Evolutionary conservation across 2,329 filamentous ascomycete species (phyloP).

Genomic region (Colletotrichum graminicola): DNA sequence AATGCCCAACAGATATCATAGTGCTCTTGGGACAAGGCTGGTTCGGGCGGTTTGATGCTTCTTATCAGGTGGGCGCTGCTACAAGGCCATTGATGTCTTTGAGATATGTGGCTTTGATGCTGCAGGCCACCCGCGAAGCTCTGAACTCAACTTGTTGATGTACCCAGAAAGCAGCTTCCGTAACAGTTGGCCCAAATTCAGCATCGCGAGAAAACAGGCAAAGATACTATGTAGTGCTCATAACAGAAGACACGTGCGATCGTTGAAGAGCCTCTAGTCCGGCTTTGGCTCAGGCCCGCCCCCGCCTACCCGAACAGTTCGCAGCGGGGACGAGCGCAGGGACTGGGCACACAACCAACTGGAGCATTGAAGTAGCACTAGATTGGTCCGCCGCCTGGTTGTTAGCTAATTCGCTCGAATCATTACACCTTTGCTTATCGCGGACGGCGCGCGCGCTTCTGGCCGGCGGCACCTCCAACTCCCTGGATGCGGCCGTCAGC

Average conservation of each 20-base stretch:
- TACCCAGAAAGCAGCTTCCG: not conserved
- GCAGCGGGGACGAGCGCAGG: conserved; percentile 17
- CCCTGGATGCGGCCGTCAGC: conserved; percentile 26
- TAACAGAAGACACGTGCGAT: not conserved
- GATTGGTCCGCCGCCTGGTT: conserved; percentile 19
- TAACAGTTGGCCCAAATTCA: not conserved
- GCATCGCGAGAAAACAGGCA: not conserved
- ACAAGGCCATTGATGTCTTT: conserved; percentile 15
- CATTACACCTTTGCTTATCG: conserved; percentile 36
- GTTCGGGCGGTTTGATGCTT: not conserved
- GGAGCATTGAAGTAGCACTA: conserved; percentile 5
- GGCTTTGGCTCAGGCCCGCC: not conserved
- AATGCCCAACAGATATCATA: not conserved
- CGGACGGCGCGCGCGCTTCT: conserved; percentile 8
- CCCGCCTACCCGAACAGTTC: conserved; percentile 9
- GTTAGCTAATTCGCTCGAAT: conserved; percentile 39
- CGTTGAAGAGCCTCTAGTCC: conserved; percentile 10
- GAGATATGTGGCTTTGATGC: not conserved
- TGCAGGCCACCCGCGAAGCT: conserved; percentile 5
- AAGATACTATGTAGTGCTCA: not conserved
- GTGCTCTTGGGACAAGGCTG: not conserved
- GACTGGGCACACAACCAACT: not conserved
- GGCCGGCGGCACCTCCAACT: conserved; percentile 21
- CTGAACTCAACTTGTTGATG: not conserved
- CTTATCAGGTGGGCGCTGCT: conserved; percentile 20